phyloP scores from a whole-genome alignment of 345 rosid genomes.

The Gossypium longicalyx region DNA sequence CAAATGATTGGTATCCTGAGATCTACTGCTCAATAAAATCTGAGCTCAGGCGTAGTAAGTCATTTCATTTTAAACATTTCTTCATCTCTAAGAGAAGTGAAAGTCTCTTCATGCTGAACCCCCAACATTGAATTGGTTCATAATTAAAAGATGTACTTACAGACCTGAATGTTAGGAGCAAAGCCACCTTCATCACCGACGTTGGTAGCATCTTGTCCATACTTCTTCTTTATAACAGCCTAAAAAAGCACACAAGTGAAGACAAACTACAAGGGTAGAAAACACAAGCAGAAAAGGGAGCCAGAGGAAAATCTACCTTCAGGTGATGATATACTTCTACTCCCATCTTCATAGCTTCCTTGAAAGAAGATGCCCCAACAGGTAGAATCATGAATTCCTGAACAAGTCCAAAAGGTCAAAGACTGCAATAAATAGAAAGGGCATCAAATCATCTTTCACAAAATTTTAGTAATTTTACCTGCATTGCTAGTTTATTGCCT shows the following conservation, averaged over 20 bases:
- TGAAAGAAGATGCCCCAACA: conserved; percentile 58
- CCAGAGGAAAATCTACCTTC: conserved; percentile 34
- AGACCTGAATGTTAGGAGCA: conserved; percentile 60
- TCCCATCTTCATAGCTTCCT: conserved; percentile 80
- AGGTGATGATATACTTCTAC: conserved; percentile 65
- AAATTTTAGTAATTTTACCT: conserved; percentile 25
- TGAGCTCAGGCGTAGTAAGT: neutral
- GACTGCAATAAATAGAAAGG: conserved; percentile 1
- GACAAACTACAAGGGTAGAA: neutral
- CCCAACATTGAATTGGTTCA: neutral
- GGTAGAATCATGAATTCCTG: conserved; percentile 80
- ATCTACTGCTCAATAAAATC: neutral
- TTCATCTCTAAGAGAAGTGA: neutral
- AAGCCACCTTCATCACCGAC: conserved; percentile 71
- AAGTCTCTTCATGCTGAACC: neutral
- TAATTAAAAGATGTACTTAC: neutral
- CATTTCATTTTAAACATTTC: neutral
- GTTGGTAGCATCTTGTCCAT: conserved; percentile 62
- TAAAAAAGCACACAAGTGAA: conserved; percentile 15
- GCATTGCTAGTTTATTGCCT: conserved; percentile 69
- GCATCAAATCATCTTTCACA: neutral
- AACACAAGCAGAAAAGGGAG: neutral
- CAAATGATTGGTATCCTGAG: neutral
- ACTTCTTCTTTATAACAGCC: conserved; percentile 62
- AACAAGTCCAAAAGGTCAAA: conserved; percentile 4